Percentiles rank a stretch among this genome's conserved stretches.
Conservation (phyloP, 2,329 filamentous ascomycete species). For the Trematosphaeria pertusa region DNA sequence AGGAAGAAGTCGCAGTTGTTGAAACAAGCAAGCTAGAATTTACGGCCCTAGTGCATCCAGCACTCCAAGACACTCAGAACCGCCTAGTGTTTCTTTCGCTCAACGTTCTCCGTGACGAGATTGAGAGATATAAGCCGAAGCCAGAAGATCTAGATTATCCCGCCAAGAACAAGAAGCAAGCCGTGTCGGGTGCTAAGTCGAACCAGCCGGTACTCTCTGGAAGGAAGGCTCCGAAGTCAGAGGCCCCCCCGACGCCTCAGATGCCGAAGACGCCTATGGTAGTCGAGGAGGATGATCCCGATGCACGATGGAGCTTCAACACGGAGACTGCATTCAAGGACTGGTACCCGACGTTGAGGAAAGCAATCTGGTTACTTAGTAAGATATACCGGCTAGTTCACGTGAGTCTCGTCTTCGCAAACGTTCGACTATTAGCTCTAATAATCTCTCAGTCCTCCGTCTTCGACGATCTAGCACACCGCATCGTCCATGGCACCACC, state of each 20-base stretch:
- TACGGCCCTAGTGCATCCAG: conserved; percentile 66
- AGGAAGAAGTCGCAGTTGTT: conserved; percentile 59
- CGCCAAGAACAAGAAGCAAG: conserved; percentile 55
- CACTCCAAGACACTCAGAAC: conserved; percentile 71
- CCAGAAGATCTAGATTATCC: conserved; percentile 72
- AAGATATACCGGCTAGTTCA: conserved; percentile 74
- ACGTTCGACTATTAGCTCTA: too few relatives aligned
- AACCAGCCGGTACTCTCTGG: conserved; percentile 60
- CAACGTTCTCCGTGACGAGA: conserved; percentile 68
- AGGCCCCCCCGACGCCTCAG: conserved; percentile 40
- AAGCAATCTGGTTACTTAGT: conserved; percentile 72
- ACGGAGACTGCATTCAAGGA: conserved; percentile 63
- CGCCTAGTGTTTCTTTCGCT: conserved; percentile 71
- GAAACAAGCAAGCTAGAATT: conserved; percentile 67
- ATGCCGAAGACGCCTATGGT: conserved; percentile 58
- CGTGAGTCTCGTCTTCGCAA: conserved; percentile 49
- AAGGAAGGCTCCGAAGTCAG: conserved; percentile 54
- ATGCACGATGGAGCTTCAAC: conserved; percentile 61
- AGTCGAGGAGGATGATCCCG: conserved; percentile 59
- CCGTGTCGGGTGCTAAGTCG: conserved; percentile 50
- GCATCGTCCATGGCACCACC: conserved; percentile 90
- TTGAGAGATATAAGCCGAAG: conserved; percentile 70
- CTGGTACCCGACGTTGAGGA: conserved; percentile 72
- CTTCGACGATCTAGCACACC: conserved; percentile 75
- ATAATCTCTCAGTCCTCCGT: conserved; percentile 71